phyloP scores from a whole-genome alignment of 2,329 filamentous ascomycete genomes.

The Lachnellula occidentalis region DNA sequence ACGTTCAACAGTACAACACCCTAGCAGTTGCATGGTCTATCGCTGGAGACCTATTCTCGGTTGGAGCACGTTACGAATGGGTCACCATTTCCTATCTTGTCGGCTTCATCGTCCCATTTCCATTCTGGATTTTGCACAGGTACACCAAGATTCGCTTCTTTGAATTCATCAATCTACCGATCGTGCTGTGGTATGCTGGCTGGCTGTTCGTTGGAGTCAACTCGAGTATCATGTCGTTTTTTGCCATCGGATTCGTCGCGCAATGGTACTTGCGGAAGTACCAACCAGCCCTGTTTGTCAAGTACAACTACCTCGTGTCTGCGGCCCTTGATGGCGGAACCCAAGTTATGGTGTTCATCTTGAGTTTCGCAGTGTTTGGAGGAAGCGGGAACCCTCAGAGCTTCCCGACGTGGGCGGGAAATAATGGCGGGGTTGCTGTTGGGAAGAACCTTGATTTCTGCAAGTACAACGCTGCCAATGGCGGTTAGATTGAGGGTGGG shows the following conservation, averaged over 20 bases:
- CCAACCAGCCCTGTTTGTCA: slow-evolving; percentile 67
- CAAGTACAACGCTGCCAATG: slow-evolving; percentile 18
- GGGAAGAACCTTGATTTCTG: slow-evolving; percentile 18
- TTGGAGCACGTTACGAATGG: slow-evolving; percentile 35
- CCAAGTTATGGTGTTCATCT: slow-evolving; percentile 59
- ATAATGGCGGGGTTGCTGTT: slow-evolving; percentile 10
- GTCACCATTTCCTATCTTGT: slow-evolving; percentile 38
- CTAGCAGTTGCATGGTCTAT: slow-evolving; percentile 36
- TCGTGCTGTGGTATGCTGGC: slow-evolving; percentile 40
- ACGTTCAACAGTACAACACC: slow-evolving; percentile 42
- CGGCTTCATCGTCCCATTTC: slow-evolving; percentile 39
- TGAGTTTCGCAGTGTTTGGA: slow-evolving; percentile 54
- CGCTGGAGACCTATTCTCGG: slow-evolving; percentile 37
- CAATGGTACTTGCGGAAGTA: slow-evolving; percentile 43
- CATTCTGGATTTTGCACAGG: slow-evolving; percentile 29
- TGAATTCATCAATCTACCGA: slow-evolving; percentile 36
- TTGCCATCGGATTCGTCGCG: slow-evolving; percentile 32
- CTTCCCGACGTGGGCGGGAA: slow-evolving; percentile 25
- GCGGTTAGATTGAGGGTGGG: not conserved
- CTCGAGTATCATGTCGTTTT: slow-evolving; percentile 32
- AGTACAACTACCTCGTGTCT: slow-evolving; percentile 72
- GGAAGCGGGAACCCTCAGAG: slow-evolving; percentile 20
- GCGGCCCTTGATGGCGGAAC: slow-evolving; percentile 67
- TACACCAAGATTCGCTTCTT: slow-evolving; percentile 22
- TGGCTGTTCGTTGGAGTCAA: slow-evolving; percentile 41